These are phyloP conservation scores for Salvia hispanica DNA, from an alignment of 257 asterid species.

Conservation along the genomic window DNA sequence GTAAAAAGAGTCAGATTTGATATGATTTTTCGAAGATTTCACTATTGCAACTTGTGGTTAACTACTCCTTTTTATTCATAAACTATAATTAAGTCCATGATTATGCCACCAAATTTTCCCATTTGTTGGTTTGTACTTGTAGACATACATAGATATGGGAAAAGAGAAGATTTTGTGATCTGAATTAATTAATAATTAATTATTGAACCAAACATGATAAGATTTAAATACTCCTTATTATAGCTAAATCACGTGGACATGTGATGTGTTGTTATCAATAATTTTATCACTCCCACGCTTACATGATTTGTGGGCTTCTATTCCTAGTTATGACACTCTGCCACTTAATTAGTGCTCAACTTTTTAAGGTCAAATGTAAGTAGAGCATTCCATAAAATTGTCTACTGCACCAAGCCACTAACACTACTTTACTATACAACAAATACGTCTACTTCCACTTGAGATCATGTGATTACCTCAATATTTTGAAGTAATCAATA, in stretches of 20 bases:
- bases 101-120: constrained; percentile 23
- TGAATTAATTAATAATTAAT: not conserved
- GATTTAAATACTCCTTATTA: not conserved
- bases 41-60: constrained; percentile 32
- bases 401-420: not conserved
- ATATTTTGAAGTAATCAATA: no score
- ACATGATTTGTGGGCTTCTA: constrained; percentile 15
- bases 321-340: constrained; percentile 16
- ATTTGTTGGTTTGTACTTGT: not conserved
- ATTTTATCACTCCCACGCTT: constrained; percentile 24
- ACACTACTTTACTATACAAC: not conserved
- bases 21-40: constrained; percentile 43
- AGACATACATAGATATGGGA: not conserved
- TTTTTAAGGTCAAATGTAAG: constrained; percentile 20
- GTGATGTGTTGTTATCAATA: constrained; percentile 19
- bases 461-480: no score
- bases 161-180: constrained; percentile 1
- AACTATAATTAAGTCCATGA: constrained; percentile 7
- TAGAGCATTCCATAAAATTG: not conserved
- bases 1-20: constrained; percentile 1
- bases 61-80: constrained; percentile 1
- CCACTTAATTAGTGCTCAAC: constrained; percentile 14
- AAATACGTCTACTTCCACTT: no score
- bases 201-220: not conserved
- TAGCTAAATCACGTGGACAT: constrained; percentile 22